Base-by-base conservation (phyloP, 2,329 filamentous ascomycete genomes). In the Ophiocordyceps polyrhachis-furcata region DNA sequence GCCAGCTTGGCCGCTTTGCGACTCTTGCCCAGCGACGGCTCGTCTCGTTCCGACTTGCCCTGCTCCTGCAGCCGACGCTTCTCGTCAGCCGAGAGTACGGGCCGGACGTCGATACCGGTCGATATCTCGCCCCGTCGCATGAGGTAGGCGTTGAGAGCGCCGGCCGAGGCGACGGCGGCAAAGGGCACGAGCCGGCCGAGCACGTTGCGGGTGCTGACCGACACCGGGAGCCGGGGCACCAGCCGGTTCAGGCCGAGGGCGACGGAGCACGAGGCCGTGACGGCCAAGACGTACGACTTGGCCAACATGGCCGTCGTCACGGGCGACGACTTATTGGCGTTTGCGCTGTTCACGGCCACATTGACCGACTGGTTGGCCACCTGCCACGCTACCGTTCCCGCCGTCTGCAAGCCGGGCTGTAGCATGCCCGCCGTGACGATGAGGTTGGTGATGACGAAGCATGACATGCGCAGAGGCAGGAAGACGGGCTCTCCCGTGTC, bases 41-140 rank as follows among this genome's bases (percentile, higher is more conserved):
- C 68, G 46, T 81, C 77, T 20, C 71, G 72, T 51, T 79, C 79
- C 5, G 74, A 72, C 55, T 72, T 69, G 56, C 84, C 64, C 69
- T 76, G 67, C 8, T 58, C 62, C 42, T 63, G 61, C 40, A 75
- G 62, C 58, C 71, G 69, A 43, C 62, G 63, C 63, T 79, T 83
- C 58, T 87, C 79, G 15, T 70, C 71, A 5, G 79, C 79, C 2
- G 79, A 80, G 12, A 88, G 72, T 7, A 86, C 79, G 1, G 88
- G 87, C 62, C 81, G 95, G 35, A 98, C 78, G 61, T 96, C 85
- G 56, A 98, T 98, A 44, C 91, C 91, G 49, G 76, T 76, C 56
- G 83, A 75, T 55, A 98, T 96, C 67, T 98, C 91, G 62, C 95
- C 89, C 50, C 86, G 81, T 48, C 91, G 85, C 91, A 98, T 98